Evolutionary conservation across 805 yeast species (phyloP).

Genomic region (Isabelozyma pseudorhagii): DNA sequence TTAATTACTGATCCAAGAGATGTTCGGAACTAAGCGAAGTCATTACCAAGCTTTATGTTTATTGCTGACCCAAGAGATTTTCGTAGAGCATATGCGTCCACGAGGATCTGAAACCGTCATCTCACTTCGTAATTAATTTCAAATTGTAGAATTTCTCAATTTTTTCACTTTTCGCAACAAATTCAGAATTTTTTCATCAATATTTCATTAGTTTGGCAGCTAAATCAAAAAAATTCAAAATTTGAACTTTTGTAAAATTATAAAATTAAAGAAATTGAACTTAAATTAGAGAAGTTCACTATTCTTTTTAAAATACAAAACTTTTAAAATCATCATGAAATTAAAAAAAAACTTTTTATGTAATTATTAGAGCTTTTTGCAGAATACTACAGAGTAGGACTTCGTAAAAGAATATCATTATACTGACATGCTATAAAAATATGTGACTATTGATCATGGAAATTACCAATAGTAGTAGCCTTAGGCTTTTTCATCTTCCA

Average conservation of each 20-base stretch:
- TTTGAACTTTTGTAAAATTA: neutral
- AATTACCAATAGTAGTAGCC: conserved; percentile 1
- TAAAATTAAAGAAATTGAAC: neutral
- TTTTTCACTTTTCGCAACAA: neutral
- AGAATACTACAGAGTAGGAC: too few relatives aligned
- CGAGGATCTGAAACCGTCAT: too few relatives aligned
- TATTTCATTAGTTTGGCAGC: neutral
- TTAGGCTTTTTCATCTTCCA: conserved; percentile 31
- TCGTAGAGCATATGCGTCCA: too few relatives aligned
- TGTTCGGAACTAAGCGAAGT: too few relatives aligned
- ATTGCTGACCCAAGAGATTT: too few relatives aligned
- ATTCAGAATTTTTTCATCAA: neutral
- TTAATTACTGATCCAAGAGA: too few relatives aligned
- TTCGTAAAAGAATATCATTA: too few relatives aligned
- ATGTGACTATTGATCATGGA: neutral
- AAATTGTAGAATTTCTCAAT: neutral
- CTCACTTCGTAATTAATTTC: neutral
- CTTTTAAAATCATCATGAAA: neutral
- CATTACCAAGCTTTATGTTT: too few relatives aligned
- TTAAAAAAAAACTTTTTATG: too few relatives aligned
- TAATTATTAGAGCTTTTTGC: too few relatives aligned
- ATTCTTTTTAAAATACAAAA: neutral
- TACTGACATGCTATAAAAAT: too few relatives aligned
- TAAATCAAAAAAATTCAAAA: neutral
- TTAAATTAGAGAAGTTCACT: too few relatives aligned